Base-by-base conservation (phyloP, 768 basidiomycete genomes). In the Sporobolomyces roseus region DNA sequence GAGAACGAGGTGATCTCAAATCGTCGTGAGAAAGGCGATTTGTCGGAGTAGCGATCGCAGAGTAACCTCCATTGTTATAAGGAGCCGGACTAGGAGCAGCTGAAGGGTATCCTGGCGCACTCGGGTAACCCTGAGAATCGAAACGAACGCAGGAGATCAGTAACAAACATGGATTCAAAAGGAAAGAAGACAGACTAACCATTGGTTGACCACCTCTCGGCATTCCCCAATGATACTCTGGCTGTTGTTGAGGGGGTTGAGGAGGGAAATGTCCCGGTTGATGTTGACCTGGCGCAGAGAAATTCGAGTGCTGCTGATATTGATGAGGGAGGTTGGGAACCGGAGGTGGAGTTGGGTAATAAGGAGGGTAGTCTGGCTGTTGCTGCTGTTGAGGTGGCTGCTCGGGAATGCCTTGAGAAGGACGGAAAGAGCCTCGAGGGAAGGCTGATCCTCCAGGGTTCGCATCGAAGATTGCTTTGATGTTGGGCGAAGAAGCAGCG, bases 401-500 rank as follows among this genome's bases (percentile, higher is more conserved):
- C 38, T 63, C 50, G 27, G 50, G 50, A 12, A 52, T 51, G 21
- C 50, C 55, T 17, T 48, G 29, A 16, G 54, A 29, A 29, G 12
- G 49, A 0, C 63, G 46, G 53, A 61, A 45, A 41, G 25, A n/a
- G n/a, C n/a, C 55, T 32, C 41, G 51, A 45, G 52, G 23, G 17
- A n/a, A 36, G 32, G 66, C 3, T 7, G 35, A 35, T 0, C 68
- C 68, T 2, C 68, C 64, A 12, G 71, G 71, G 38, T n/a, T n/a
- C n/a, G 71, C 85, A 68, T 83, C 82, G 81, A 98, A 96, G 74
- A 98, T 77, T 0, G 93, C 92, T 79, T 94, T 96, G 65, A 98
- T 93, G 72, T 96, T 91, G 4, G 91, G 91, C 6, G 93, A 91
- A 7, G 92, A 93, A 73, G 86, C 90, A 14, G 91, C 90, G 67